Conservation (phyloP, 805 yeast genomes). For the Komagataella populi region DNA sequence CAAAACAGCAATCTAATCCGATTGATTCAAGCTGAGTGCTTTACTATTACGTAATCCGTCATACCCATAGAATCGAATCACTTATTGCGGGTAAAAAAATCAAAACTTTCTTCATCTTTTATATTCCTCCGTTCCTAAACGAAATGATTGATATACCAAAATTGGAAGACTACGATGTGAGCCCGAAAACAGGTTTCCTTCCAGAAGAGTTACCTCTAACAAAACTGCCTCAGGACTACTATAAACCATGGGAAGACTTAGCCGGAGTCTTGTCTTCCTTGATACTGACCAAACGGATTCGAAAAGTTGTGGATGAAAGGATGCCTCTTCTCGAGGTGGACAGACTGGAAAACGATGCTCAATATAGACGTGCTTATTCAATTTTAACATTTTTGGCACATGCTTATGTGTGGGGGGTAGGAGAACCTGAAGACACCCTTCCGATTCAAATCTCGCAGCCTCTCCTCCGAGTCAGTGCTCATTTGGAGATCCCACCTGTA, state of each 20-base stretch:
- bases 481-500: constrained; percentile 67
- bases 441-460: constrained; percentile 67
- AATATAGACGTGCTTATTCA: constrained; percentile 70
- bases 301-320: constrained; percentile 43
- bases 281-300: constrained; percentile 47
- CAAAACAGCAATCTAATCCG: background rate
- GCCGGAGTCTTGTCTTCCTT: constrained; percentile 60
- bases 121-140: background rate
- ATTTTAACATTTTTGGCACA: constrained; percentile 71
- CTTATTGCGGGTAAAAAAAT: background rate
- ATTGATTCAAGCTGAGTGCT: background rate
- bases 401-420: constrained; percentile 82
- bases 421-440: constrained; percentile 41
- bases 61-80: background rate
- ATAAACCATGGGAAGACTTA: constrained; percentile 65
- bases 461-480: constrained; percentile 39
- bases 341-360: constrained; percentile 27
- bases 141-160: constrained; percentile 23
- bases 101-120: background rate
- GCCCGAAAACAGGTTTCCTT: constrained; percentile 62
- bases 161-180: constrained; percentile 56
- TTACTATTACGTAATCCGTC: background rate
- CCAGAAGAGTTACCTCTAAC: constrained; percentile 56
- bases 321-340: constrained; percentile 44
- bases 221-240: constrained; percentile 46